Evolutionary conservation across 176 grass and related monocot genomes (phyloP), one percentile per base, ranked within the genome.

Genomic region (Paspalum notatum): DNA sequence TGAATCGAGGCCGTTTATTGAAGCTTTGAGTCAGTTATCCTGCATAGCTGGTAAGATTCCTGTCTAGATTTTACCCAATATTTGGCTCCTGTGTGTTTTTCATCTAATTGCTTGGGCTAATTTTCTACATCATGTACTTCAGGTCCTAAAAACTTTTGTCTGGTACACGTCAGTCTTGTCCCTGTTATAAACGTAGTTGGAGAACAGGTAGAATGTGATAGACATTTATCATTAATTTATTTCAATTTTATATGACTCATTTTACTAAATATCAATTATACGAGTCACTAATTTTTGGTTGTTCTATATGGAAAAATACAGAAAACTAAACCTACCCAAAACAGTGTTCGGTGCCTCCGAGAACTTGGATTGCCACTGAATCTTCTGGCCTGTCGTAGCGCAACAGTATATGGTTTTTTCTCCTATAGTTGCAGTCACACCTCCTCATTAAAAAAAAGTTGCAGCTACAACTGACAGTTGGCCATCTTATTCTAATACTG

Each of bases 291-390:
- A 55, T n/a, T 55, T 64, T 72, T 50, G 39, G 75, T 15, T 75
- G 4, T 4, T 59, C 3, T 59, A 59, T 59, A 20, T 59, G 56
- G n/a, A 59, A 59, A 59, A 59, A 59, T 84, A n/a, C 37, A 91
- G 89, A 87, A 91, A 91, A 91, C 85, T 74, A 87, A 91, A 77
- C 85, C 89, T 44, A 87, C 82, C 18, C 89, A 85, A 55, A n/a
- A 55, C 61, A 87, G 89, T 62, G 85, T 91, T 17, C 67, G 78
- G 17, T 42, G 66, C 9, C 62, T 91, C 22, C 68, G 82, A 78
- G 89, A 66, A 73, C 72, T 85, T 74, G 89, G 89, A 27, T 72
- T 91, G 40, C 85, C 72, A 14, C 85, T 81, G 62, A 77, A 91
- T 54, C 68, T 91, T 66, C 39, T 87, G 54, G 89, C 72, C 37